These are phyloP conservation scores for Thalassiosira mediterranea DNA, from an alignment of 352 stramenopile genomes.

Conservation along the genomic window DNA sequence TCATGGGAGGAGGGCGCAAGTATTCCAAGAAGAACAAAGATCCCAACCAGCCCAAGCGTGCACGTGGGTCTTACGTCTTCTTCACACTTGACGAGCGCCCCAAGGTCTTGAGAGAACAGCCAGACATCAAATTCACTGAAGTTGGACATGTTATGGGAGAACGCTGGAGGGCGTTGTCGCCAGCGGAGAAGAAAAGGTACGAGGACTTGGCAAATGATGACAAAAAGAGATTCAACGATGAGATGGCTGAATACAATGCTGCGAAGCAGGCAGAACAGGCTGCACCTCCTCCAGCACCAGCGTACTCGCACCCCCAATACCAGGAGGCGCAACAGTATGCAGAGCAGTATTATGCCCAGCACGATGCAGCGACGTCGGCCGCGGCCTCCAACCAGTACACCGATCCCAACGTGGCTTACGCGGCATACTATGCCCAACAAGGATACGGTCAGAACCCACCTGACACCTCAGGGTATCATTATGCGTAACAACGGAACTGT, in stretches of 20 bases:
- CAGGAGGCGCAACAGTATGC: constrained; percentile 22
- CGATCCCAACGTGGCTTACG: constrained; percentile 6
- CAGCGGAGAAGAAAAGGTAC: constrained; percentile 76
- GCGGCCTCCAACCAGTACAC: no score
- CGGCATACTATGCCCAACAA: constrained; percentile 14
- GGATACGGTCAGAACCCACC: no score
- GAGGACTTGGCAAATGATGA: constrained; percentile 73
- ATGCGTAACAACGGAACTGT: no score
- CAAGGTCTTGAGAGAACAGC: constrained; percentile 68
- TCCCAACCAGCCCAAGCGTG: constrained; percentile 91
- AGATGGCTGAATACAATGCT: no score
- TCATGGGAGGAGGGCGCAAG: no score
- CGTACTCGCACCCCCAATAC: constrained; percentile 21
- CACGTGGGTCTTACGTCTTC: constrained; percentile 86
- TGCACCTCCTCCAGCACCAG: no score
- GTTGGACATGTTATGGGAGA: constrained; percentile 70
- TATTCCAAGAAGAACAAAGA: no score
- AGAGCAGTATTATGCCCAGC: constrained; percentile 11
- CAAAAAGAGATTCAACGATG: no score
- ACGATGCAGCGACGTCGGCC: neutral
- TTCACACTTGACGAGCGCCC: constrained; percentile 81
- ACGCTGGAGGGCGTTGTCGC: constrained; percentile 70
- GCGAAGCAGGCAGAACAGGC: no score
- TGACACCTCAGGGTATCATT: no score
- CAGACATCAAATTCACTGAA: no score